Conservation (phyloP, 2,329 filamentous ascomycete species). For the Coniella vitis region DNA sequence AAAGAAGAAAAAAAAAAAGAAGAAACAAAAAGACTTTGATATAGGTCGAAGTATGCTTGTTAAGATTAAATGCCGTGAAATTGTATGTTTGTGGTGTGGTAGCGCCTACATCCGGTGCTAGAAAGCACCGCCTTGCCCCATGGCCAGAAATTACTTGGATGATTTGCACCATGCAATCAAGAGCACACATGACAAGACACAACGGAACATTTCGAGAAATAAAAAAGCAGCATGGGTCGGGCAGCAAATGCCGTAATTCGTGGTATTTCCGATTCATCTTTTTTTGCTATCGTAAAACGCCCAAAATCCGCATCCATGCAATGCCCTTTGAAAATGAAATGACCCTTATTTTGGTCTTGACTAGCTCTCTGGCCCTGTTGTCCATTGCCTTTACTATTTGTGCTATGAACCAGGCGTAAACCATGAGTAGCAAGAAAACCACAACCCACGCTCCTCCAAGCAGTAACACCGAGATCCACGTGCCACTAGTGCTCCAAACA, state of each 20-base stretch:
- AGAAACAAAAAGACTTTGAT: no score
- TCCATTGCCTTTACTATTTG: not conserved
- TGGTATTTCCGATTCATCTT: conserved; percentile 16
- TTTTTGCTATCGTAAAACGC: conserved; percentile 16
- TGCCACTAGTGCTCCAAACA: conserved; percentile 2
- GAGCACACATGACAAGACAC: not conserved
- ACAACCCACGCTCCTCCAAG: conserved; percentile 1
- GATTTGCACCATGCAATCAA: no score
- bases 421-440: conserved; percentile 8
- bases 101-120: no score
- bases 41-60: no score
- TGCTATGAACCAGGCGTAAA: conserved; percentile 10
- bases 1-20: no score
- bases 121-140: no score
- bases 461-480: not conserved
- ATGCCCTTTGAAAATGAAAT: conserved; percentile 11
- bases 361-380: conserved; percentile 10
- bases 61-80: no score
- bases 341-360: conserved; percentile 12
- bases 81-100: no score
- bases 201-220: no score
- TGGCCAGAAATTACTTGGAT: no score
- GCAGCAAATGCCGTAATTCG: conserved; percentile 17
- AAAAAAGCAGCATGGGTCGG: conserved; percentile 10
- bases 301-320: conserved; percentile 16